Base-by-base conservation (phyloP, 148 eudicot genomes). In the Chenopodium quinoa region DNA sequence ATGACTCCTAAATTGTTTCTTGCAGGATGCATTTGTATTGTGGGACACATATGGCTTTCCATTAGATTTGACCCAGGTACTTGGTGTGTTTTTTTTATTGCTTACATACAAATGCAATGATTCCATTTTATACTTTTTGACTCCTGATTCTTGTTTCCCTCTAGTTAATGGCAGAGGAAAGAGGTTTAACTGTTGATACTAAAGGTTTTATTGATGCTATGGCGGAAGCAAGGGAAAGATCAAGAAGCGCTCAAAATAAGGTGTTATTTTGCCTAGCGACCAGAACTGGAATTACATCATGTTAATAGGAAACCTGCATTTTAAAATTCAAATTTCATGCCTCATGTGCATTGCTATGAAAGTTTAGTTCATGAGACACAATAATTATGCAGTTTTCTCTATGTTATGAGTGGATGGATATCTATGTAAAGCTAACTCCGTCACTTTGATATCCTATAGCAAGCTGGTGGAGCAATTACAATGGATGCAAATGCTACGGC, bases 31-130 rank as follows among this genome's bases (percentile, higher is more conserved):
- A 81, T 97, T 97, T 90, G 80, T 89, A 52, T 81, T 97, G 83
- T 97, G 99, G 99, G 98, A 97, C 82, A 94, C 97, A 16, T 97
- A 79, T 83, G 99, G 99, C 64, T 97, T 94, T 70, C 99, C 99
- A 23, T 78, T 94, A 82, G 99, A 97, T 91, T 82, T 97, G 78
- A 97, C 99, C 70, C 98, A 97, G 98, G 99, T 97, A 81, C 73
- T 48, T 32, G 47, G n/a, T 79, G 37, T 60, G 56, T 65, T 67
- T 7, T 27, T 40, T 40, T 69, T 62, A 19, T 27, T 27, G 46
- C 58, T 58, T 23, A 2, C 60, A 5, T 27, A 11, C 11, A 23
- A 13, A 13, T 56, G 23, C 54, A 31, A 47, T 71, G 4, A 5
- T 46, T 23, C n/a, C 3, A 19, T 44, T 40, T 4, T n/a, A 27